A percentile compares a stretch with the other conserved stretches of the same genome.
Evolutionary conservation across 331 rosid species (phyloP).

Genomic region (Quercus lobata): DNA sequence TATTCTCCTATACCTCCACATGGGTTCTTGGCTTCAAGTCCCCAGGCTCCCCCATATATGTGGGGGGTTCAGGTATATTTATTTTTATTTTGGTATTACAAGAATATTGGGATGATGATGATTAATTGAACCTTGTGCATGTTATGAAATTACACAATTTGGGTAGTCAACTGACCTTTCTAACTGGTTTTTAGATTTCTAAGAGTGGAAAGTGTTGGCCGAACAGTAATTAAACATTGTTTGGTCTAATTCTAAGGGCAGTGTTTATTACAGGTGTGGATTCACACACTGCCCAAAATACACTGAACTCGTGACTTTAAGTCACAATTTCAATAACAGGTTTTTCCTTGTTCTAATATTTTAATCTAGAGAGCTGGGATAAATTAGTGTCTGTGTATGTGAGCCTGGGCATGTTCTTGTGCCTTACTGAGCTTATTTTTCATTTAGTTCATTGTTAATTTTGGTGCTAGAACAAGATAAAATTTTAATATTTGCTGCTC

Average conservation of each 20-base stretch:
- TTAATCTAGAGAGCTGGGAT: not conserved
- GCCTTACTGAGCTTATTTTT: not conserved
- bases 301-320: too few relatives aligned
- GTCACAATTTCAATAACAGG: too few relatives aligned
- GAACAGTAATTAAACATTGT: not conserved
- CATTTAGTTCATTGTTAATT: not conserved
- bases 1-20: constrained; percentile 96
- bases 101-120: not conserved
- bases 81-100: not conserved
- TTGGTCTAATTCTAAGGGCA: too few relatives aligned
- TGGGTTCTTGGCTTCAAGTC: constrained; percentile 89
- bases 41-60: constrained; percentile 95
- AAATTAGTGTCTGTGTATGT: not conserved
- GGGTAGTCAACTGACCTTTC: not conserved
- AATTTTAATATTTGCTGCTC: not conserved
- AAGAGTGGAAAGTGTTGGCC: not conserved
- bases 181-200: not conserved
- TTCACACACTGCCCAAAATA: too few relatives aligned
- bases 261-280: too few relatives aligned
- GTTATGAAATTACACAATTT: not conserved
- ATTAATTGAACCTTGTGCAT: constrained; percentile 9
- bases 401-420: not conserved
- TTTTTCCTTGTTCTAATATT: not conserved
- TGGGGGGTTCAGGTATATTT: constrained; percentile 92
- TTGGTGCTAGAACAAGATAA: not conserved